phyloP scores from a whole-genome alignment of 1,284 basidiomycete genomes.

The Sphagnurus paluster region DNA sequence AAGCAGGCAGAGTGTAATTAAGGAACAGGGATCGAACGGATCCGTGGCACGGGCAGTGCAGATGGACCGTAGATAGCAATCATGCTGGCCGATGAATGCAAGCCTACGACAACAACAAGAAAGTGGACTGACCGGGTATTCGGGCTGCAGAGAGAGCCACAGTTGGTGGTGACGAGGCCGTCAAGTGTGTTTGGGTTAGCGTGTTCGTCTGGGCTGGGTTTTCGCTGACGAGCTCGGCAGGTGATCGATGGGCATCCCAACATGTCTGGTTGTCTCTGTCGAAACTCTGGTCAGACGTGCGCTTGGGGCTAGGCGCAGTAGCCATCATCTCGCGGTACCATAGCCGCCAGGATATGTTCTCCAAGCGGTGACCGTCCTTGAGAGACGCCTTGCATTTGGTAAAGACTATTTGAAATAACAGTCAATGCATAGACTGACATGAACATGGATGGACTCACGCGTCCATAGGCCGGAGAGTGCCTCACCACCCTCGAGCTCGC shows the following conservation, averaged over 20 bases:
- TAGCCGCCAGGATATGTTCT: constrained; percentile 85
- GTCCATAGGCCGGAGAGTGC: constrained; percentile 65
- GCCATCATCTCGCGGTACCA: constrained; percentile 68
- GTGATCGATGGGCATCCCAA: constrained; percentile 7
- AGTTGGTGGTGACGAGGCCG: neutral
- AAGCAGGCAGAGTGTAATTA: neutral
- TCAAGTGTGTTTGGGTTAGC: neutral
- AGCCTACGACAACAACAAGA: neutral
- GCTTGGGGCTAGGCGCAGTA: constrained; percentile 1
- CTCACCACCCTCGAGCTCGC: constrained; percentile 64
- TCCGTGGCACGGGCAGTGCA: too few relatives aligned
- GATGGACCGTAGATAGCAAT: neutral
- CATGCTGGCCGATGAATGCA: neutral
- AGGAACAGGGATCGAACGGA: constrained; percentile 1
- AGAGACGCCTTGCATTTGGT: constrained; percentile 80
- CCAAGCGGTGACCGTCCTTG: constrained; percentile 74
- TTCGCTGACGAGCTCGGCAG: constrained; percentile 9
- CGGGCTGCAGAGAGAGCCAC: neutral
- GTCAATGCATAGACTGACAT: neutral
- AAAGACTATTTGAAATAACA: constrained; percentile 56
- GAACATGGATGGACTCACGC: constrained; percentile 39
- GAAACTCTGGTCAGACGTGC: too few relatives aligned
- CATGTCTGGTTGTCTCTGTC: constrained; percentile 6
- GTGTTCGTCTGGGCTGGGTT: neutral
- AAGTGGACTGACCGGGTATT: constrained; percentile 10